Conservation (phyloP, 2,329 filamentous ascomycete species). For the Exutisphaerella laricina region DNA sequence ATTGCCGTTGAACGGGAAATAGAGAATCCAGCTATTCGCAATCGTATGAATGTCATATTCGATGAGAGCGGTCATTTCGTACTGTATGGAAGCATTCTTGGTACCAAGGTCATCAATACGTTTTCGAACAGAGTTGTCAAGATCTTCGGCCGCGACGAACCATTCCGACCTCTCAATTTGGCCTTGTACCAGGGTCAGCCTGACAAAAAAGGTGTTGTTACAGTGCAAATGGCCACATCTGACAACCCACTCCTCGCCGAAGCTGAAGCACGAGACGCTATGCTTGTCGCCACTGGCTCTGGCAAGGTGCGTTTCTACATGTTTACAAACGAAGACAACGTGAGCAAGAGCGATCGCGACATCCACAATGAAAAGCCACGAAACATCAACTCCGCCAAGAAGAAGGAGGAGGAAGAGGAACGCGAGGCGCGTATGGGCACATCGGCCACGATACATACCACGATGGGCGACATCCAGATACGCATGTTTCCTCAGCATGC, state of each 20-base stretch:
- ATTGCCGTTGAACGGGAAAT: slow-evolving; percentile 82
- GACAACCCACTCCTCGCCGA: slow-evolving; percentile 89
- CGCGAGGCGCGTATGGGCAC: slow-evolving; percentile 69
- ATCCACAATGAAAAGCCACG: slow-evolving; percentile 92
- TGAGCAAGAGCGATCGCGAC: slow-evolving; percentile 79
- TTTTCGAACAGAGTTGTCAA: slow-evolving; percentile 89
- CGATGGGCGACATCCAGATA: slow-evolving; percentile 86
- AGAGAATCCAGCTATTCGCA: slow-evolving; percentile 60
- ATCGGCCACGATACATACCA: slow-evolving; percentile 83
- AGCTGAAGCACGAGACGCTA: slow-evolving; percentile 83
- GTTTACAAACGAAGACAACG: slow-evolving; percentile 85
- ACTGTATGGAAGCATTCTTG: slow-evolving; percentile 84
- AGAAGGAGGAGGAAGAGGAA: slow-evolving; percentile 47
- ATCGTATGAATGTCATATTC: slow-evolving; percentile 81
- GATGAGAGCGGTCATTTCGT: slow-evolving; percentile 96
- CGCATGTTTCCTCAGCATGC: slow-evolving; percentile 89
- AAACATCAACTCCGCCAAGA: slow-evolving; percentile 48
- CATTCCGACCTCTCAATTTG: slow-evolving; percentile 75
- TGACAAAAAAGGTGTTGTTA: slow-evolving; percentile 87
- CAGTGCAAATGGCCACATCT: slow-evolving; percentile 94
- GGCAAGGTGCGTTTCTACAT: slow-evolving; percentile 94
- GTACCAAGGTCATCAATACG: slow-evolving; percentile 93
- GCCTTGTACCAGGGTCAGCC: slow-evolving; percentile 91
- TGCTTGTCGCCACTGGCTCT: slow-evolving; percentile 75
- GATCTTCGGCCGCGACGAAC: slow-evolving; percentile 84